Base-by-base conservation (phyloP, 2,329 filamentous ascomycete species). In the Podosphaera leucotricha region DNA sequence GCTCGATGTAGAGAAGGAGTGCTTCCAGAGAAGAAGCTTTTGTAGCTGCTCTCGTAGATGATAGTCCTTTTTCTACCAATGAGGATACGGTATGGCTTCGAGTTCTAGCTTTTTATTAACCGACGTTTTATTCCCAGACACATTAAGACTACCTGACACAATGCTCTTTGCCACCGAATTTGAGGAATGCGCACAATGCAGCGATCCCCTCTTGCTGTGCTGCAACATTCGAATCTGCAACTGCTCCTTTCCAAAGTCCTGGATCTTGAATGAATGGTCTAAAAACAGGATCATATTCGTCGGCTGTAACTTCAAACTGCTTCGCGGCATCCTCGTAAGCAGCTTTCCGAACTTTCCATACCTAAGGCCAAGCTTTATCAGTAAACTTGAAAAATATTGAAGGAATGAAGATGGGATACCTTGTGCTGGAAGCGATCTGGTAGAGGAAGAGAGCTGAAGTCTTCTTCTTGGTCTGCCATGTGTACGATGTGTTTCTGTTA, bases 321-420 rank as follows among this genome's bases (percentile, higher is more conserved):
- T 90, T 86, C 36, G 80, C 74, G 18, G 84, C 86, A 52, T 90
- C 84, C 68, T 98, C 90, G 59, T 95, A 98, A 44, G 77, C 90
- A 57, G 75, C 76, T 64, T 98, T 98, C 57, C 90, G 75, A 37
- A 92, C 86, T 70, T 98, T 98, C 90, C 90, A 98, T 57, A 81
- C 74, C 80, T 81, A 54, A 37, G 33, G 41, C 18, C 11, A 44
- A 13, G 48, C 8, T 33, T 33, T 36, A 3, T 43, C 15, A 43
- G 30, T 37, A 22, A 20, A 6, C 18, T 22, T 20, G 18, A 20
- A 22, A 16, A 1, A 11, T 4, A 16, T 2, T 6, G 20, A 10
- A 16, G 7, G 18, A 16, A 38, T 2, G 20, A 38, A n/a, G 3
- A 20, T 38, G 6, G 6, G 20, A 44, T 54, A 78, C 75, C 66